Evolutionary conservation across 176 grass and related monocot genomes (phyloP).

Genomic region (maize (Zea mays)): Zm-B73-REFERENCE-NAM-5.0 NC_050105.1:70884501-70885000

Average conservation of each 20-base stretch:
- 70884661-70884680: constrained; percentile 74
- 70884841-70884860: background rate
- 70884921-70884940: background rate
- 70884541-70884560: background rate
- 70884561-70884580: background rate
- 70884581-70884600: background rate
- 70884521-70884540: background rate
- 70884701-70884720: constrained; percentile 74
- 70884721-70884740: constrained; percentile 42
- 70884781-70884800: constrained; percentile 3
- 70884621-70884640: constrained; percentile 64
- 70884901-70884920: constrained; percentile 17
- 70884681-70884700: constrained; percentile 93
- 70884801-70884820: constrained; percentile 1
- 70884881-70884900: constrained; percentile 30
- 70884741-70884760: constrained; percentile 11
- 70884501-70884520: background rate
- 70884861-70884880: constrained; percentile 53
- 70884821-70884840: constrained; percentile 11
- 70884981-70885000: background rate
- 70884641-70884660: constrained; percentile 80
- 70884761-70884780: background rate
- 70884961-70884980: constrained; percentile 47
- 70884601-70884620: background rate
- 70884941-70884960: constrained; percentile 7